Conservation (phyloP, 306 rosid genomes). For the Dalbergia oliveri region DNA sequence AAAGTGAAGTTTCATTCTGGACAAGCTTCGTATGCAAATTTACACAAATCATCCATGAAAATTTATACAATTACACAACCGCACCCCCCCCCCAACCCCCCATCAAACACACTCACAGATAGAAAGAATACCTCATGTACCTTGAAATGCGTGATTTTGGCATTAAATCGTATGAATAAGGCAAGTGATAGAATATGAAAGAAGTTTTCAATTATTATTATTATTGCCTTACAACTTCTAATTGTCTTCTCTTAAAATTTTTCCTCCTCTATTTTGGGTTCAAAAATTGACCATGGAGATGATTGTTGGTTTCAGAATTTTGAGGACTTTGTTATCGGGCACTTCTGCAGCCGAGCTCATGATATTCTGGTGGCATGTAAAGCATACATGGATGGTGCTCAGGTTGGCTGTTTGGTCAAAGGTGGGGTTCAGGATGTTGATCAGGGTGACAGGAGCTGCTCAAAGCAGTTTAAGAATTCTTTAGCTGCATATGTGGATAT, state of each 20-base stretch:
- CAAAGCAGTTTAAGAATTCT: slow-evolving; percentile 60
- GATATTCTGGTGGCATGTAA: slow-evolving; percentile 83
- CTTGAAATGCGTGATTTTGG: neutral
- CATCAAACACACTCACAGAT: too few relatives aligned
- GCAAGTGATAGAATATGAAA: too few relatives aligned
- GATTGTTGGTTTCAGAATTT: slow-evolving; percentile 66
- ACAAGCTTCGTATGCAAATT: too few relatives aligned
- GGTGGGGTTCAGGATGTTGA: slow-evolving; percentile 86
- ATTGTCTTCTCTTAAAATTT: too few relatives aligned
- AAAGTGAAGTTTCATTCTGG: neutral
- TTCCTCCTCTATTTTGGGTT: neutral
- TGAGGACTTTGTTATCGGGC: slow-evolving; percentile 78
- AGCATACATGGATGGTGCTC: slow-evolving; percentile 88
- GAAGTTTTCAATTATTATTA: too few relatives aligned
- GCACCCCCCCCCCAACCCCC: too few relatives aligned
- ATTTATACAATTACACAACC: too few relatives aligned
- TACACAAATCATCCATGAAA: too few relatives aligned
- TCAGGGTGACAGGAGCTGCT: slow-evolving; percentile 72
- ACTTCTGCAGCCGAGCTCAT: slow-evolving; percentile 70
- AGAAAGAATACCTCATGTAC: neutral
- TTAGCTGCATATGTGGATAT: slow-evolving; percentile 46
- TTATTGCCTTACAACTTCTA: neutral
- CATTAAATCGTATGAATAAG: neutral
- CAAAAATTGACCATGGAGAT: slow-evolving; percentile 30
- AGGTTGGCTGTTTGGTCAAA: slow-evolving; percentile 81